Conservation (phyloP, 2,329 filamentous ascomycete species). For the Blastomyces parvus region DNA sequence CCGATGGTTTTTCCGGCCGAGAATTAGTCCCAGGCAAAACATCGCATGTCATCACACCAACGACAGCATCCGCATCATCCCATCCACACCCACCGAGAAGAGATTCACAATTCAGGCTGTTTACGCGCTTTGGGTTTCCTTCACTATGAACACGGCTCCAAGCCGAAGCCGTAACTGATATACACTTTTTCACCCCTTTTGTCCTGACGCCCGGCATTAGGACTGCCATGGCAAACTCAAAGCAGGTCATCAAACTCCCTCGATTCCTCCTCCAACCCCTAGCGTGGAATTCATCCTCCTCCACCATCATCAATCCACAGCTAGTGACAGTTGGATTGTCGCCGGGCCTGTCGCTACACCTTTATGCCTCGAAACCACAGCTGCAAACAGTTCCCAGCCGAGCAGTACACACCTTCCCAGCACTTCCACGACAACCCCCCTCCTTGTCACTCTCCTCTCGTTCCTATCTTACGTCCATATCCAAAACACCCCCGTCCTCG, state of each 20-base stretch:
- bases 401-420: background rate
- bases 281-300: constrained; percentile 33
- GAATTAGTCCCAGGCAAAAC: no score
- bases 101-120: background rate
- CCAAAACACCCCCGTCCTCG: background rate
- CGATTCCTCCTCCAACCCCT: constrained; percentile 36
- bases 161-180: background rate
- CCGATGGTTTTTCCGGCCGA: no score
- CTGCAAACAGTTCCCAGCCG: background rate
- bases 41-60: no score
- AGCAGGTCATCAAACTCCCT: constrained; percentile 35
- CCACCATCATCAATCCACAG: constrained; percentile 23
- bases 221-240: constrained; percentile 32
- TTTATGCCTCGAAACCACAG: constrained; percentile 18
- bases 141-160: background rate
- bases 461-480: background rate
- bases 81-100: background rate
- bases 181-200: background rate
- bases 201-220: no score
- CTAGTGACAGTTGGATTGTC: constrained; percentile 21
- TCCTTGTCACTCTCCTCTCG: background rate
- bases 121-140: background rate
- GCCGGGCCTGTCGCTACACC: constrained; percentile 19
- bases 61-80: background rate
- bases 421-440: background rate